Base-by-base conservation (phyloP, 1,284 basidiomycete species). In the Phylloboletellus chloephorus region DNA sequence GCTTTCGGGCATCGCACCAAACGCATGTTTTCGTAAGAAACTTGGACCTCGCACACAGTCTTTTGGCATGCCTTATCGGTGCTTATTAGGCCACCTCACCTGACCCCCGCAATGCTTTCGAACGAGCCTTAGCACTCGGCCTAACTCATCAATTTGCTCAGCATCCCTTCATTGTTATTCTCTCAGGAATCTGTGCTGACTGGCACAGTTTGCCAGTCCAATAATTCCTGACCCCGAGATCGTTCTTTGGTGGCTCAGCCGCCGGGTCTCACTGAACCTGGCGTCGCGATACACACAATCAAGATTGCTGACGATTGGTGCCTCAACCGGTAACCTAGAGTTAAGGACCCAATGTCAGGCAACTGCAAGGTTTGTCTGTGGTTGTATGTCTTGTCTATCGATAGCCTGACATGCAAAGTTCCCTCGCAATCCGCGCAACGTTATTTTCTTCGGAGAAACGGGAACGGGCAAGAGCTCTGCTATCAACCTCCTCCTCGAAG, bases 381-480 rank as follows among this genome's bases (percentile, higher is more conserved):
- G 15, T 35, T 6, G 20, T 13, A 8, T 23, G n/a, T 19, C 35
- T 28, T 39, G 20, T 34, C 10, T 8, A 22, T 40, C 8, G 16
- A 36, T 39, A 31, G 11, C 12, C 38, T 36, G 22, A 55, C 29
- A 12, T 2, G 10, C 8, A 8, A 38, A 31, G 26, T 7, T 25
- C 17, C 12, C 13, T 31, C 10, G 3, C 4, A 25, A 21, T 15
- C 39, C 37, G 29, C 46, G 49, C 17, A 41, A 62, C 37, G 17
- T 60, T 3, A 17, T 60, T 23, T 55, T 60, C 23, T 44, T 60
- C 10, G 58, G 58, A 23, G 62, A 64, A 46, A 48, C 31, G 0
- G 58, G 62, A 19, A 16, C 39, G 2, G 58, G 58, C 20, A 60
- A 64, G 43, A 60, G 62, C 31, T 63, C 58, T 16, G 31, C 31